These are phyloP conservation scores for Tetrapisispora iriomotensis DNA, from an alignment of 805 yeast species.

Conservation along the genomic window DNA sequence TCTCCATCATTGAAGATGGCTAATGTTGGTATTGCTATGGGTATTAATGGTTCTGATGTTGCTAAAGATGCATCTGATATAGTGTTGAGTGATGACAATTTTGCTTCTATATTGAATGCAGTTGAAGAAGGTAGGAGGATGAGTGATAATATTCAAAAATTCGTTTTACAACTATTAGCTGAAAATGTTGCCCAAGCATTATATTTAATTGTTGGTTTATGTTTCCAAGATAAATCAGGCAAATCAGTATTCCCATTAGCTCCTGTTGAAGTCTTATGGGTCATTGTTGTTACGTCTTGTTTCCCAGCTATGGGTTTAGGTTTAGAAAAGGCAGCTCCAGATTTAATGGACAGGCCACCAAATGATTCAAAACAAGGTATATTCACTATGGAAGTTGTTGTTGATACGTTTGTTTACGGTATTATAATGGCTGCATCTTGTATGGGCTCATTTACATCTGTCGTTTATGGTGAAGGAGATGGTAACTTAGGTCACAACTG, in stretches of 20 bases:
- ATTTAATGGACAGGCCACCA: slow-evolving; percentile 92
- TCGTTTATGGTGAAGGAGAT: slow-evolving; percentile 56
- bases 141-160: slow-evolving; percentile 88
- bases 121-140: slow-evolving; percentile 97
- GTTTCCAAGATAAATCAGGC: slow-evolving; percentile 59
- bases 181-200: slow-evolving; percentile 89
- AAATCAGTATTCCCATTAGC: slow-evolving; percentile 84
- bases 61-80: slow-evolving; percentile 98
- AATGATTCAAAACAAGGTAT: slow-evolving; percentile 78
- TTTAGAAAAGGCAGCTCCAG: slow-evolving; percentile 92
- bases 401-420: slow-evolving; percentile 67
- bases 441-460: slow-evolving; percentile 52
- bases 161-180: slow-evolving; percentile 87
- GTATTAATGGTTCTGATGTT: slow-evolving; percentile 89
- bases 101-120: slow-evolving; percentile 84
- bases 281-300: slow-evolving; percentile 93
- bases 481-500: slow-evolving; percentile 60
- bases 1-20: slow-evolving; percentile 95
- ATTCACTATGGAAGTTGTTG: slow-evolving; percentile 55
- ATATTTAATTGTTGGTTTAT: slow-evolving; percentile 72
- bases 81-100: slow-evolving; percentile 94
- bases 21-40: slow-evolving; percentile 94
- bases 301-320: slow-evolving; percentile 98
- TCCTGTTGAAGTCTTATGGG: slow-evolving; percentile 97
- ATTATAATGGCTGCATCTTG: slow-evolving; percentile 64